Conservation (phyloP, 1,284 basidiomycete species). For the Malassezia obtusa region DNA sequence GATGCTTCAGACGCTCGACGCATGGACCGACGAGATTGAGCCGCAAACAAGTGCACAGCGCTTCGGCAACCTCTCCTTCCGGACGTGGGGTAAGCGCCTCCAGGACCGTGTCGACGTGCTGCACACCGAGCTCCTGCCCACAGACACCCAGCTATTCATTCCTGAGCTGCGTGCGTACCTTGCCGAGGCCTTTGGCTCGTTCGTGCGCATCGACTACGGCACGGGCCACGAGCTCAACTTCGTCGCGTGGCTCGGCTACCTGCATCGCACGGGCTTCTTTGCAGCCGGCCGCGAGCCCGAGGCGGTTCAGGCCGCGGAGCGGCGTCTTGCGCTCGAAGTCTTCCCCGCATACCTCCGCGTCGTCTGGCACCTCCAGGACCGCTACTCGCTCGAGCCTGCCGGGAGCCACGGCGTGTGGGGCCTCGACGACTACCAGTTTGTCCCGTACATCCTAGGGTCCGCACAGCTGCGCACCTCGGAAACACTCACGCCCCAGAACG, state of each 20-base stretch:
- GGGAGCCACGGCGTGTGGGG: conserved; percentile 69
- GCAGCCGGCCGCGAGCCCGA: not conserved
- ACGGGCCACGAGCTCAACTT: conserved; percentile 70
- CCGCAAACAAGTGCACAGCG: conserved; percentile 70
- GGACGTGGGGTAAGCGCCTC: conserved; percentile 71
- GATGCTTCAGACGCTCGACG: conserved; percentile 62
- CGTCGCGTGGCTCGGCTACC: conserved; percentile 33
- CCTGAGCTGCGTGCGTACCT: conserved; percentile 66
- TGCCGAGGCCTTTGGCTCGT: conserved; percentile 76
- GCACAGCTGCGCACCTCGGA: conserved; percentile 60
- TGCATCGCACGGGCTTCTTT: conserved; percentile 30
- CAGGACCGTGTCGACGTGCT: conserved; percentile 52
- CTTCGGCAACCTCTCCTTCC: conserved; percentile 87
- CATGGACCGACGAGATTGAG: conserved; percentile 74
- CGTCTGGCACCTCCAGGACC: conserved; percentile 76
- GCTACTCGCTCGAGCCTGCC: conserved; percentile 59
- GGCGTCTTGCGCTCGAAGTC: conserved; percentile 51
- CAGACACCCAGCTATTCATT: conserved; percentile 51
- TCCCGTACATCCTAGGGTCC: conserved; percentile 84
- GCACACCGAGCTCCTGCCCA: conserved; percentile 51
- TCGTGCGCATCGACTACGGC: conserved; percentile 86
- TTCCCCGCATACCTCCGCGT: conserved; percentile 69
- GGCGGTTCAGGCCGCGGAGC: conserved; percentile 13
- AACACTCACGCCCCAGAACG: not conserved
- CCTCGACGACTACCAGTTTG: conserved; percentile 78